Evolutionary conservation across 2,329 filamentous ascomycete species (phyloP).

Genomic region (Pseudogymnoascus sp.): DNA sequence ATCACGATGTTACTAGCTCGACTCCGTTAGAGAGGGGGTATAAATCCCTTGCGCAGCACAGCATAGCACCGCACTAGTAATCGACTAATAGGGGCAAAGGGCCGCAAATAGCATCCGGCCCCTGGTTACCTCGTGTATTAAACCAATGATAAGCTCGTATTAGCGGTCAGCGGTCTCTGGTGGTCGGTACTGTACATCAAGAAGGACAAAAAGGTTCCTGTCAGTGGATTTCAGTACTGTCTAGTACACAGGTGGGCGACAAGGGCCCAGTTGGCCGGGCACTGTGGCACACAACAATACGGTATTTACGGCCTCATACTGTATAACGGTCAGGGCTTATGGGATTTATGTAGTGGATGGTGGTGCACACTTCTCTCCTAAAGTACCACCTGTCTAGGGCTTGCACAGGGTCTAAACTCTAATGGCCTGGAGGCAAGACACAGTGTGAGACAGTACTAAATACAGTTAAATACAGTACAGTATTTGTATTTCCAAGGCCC

Average conservation of each 20-base stretch:
- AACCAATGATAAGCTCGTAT: not conserved
- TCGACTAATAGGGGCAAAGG: slow-evolving; percentile 3
- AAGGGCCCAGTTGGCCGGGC: not conserved
- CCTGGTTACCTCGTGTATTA: not conserved
- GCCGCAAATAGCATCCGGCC: not conserved
- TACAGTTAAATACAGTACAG: too few species aligned
- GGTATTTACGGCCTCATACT: not conserved
- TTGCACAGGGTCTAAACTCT: slow-evolving; percentile 7
- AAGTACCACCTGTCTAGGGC: not conserved
- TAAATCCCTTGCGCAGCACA: not conserved
- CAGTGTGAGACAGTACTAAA: not conserved
- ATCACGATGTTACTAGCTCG: slow-evolving; percentile 7
- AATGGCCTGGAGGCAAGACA: not conserved
- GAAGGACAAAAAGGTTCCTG: slow-evolving; percentile 1
- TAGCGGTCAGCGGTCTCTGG: not conserved
- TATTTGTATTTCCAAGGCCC: not conserved
- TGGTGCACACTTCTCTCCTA: not conserved
- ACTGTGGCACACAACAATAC: not conserved
- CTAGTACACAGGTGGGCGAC: not conserved
- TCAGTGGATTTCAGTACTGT: slow-evolving; percentile 3
- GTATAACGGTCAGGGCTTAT: not conserved
- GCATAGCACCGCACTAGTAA: not conserved
- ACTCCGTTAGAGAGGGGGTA: not conserved
- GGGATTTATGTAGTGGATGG: not conserved
- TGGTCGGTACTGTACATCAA: not conserved